These are phyloP conservation scores for Kodamaea derodonti DNA, from an alignment of 1,139 yeast species.

Conservation along the genomic window DNA sequence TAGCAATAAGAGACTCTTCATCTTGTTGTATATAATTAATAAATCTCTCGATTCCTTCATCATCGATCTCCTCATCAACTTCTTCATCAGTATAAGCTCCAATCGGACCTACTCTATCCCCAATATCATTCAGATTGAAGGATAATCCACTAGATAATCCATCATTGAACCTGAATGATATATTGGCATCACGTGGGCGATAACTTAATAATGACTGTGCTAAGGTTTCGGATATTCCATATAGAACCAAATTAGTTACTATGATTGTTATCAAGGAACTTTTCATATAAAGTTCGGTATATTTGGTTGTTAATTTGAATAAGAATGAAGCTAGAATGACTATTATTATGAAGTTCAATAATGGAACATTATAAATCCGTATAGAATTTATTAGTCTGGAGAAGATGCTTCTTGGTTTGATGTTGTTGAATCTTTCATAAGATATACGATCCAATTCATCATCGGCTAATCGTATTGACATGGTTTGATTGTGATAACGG, in stretches of 20 bases:
- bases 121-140: slow-evolving; percentile 13
- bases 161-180: slow-evolving; percentile 21
- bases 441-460: slow-evolving; percentile 5
- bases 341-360: slow-evolving; percentile 52
- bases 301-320: slow-evolving; percentile 50
- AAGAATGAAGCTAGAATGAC: slow-evolving; percentile 46
- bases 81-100: slow-evolving; percentile 26
- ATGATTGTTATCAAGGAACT: slow-evolving; percentile 74
- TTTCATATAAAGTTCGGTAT: slow-evolving; percentile 60
- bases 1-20: slow-evolving; percentile 13
- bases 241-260: slow-evolving; percentile 75
- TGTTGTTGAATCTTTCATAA: slow-evolving; percentile 1
- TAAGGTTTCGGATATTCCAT: slow-evolving; percentile 83
- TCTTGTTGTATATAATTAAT: slow-evolving; percentile 35
- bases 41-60: slow-evolving; percentile 31
- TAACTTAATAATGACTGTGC: slow-evolving; percentile 68
- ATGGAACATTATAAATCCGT: slow-evolving; percentile 43
- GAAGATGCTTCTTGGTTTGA: slow-evolving; percentile 9
- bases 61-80: slow-evolving; percentile 15
- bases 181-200: slow-evolving; percentile 19
- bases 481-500: no score
- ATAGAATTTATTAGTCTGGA: slow-evolving; percentile 31
- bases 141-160: slow-evolving; percentile 7
- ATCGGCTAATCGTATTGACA: slow-evolving; percentile 24
- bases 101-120: neutral